Evolutionary conservation across 2,329 filamentous ascomycete genomes (phyloP).

Genomic region (Thyridium curvatum): DNA sequence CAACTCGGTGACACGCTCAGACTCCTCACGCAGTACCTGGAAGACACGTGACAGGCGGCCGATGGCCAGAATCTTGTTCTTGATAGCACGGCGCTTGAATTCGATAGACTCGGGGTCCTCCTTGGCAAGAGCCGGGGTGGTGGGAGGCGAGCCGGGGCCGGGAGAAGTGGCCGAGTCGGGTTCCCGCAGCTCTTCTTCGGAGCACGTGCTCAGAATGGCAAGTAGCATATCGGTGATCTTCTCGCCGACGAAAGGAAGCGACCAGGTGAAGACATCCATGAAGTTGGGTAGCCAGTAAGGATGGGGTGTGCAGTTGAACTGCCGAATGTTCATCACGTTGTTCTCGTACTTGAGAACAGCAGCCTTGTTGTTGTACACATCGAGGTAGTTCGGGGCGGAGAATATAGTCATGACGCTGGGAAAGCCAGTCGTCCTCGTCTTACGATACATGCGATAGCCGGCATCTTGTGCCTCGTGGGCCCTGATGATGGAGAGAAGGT

Average conservation of each 20-base stretch:
- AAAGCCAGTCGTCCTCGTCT: constrained; percentile 96
- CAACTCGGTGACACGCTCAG: constrained; percentile 91
- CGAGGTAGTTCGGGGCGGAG: constrained; percentile 96
- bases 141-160: constrained; percentile 69
- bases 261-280: constrained; percentile 99
- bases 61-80: constrained; percentile 99
- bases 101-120: constrained; percentile 82
- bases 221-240: constrained; percentile 99
- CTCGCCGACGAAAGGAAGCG: constrained; percentile 93
- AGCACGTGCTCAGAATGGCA: constrained; percentile 95
- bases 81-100: constrained; percentile 92
- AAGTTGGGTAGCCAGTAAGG: constrained; percentile 99
- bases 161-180: constrained; percentile 64
- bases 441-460: constrained; percentile 98
- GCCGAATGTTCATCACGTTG: constrained; percentile 99
- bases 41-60: constrained; percentile 95
- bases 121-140: constrained; percentile 29
- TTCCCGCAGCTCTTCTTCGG: constrained; percentile 95
- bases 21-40: constrained; percentile 96
- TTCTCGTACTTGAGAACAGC: constrained; percentile 99
- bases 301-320: constrained; percentile 99
- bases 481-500: constrained; percentile 91
- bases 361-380: constrained; percentile 99
- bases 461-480: constrained; percentile 98
- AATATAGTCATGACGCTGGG: constrained; percentile 99